These are phyloP conservation scores for bread wheat (Triticum aestivum) DNA, from an alignment of 176 grass and related monocot species.

Conservation along the genomic window IWGSC_CS_RefSeq_v2.1 NC_057809.1:604022321-604022820, in stretches of 20 bases:
- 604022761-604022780: background rate
- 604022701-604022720: background rate
- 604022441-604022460: background rate
- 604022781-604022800: background rate
- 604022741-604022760: background rate
- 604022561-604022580: background rate
- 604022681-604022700: background rate
- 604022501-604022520: background rate
- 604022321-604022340: constrained; percentile 74
- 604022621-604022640: no score
- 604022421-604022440: background rate
- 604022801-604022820: background rate
- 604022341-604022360: constrained; percentile 94
- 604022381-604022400: background rate
- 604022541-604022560: background rate
- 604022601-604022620: no score
- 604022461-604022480: background rate
- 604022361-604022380: constrained; percentile 59
- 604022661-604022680: no score
- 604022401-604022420: background rate
- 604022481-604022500: background rate
- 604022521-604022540: background rate
- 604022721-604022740: background rate
- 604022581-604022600: background rate
- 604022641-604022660: no score